Base-by-base conservation (phyloP, 108 stramenopile species). In the Epipyxis sp. region DNA sequence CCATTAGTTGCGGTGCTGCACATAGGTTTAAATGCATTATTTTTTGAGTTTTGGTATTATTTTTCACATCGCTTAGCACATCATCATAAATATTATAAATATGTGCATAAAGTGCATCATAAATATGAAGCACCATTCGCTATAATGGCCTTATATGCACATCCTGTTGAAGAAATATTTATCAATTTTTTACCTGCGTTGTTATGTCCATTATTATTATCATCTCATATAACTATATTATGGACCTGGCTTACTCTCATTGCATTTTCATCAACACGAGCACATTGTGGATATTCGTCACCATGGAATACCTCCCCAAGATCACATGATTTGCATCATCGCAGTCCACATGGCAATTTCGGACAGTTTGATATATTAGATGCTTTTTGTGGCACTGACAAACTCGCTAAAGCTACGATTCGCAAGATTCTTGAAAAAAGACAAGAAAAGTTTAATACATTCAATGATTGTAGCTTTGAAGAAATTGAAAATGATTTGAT, bases 71-170 rank as follows among this genome's bases (percentile, higher is more conserved):
- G 71, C 46, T 27, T 50, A 20, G 13, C 54, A 1, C 79, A 80
- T 69, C 41, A n/a, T 1, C 69, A 46, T 0, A 29, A 1, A 34
- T n/a, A 62, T n/a, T 80, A 80, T 68, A 40, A 37, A 25, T 29
- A 50, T 32, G 43, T 76, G 46, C 79, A 80, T 61, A 80, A 80
- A 59, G 20, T 44, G 42, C 79, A 80, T 69, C 79, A 80, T 61
- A 41, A 80, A 42, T 80, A 40, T 46, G 59, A 46, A 29, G 41
- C 69, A 30, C 79, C 79, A 41, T 41, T 80, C 3, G 68, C 72
- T 29, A 42, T 80, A 59, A 74, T 59, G 37, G 71, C 72, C 35
- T 29, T 80, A 59, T 80, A 80, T 39, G 79, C 79, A 34, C 61
- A 80, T 69, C 79, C 79, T 20, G 27, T 80, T 41, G 79, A 80